A percentile compares a stretch with the other conserved stretches of the same genome.
Conservation (phyloP, 371 early-diverging fungal species). For the Sanchytrium tribonematis region DNA sequence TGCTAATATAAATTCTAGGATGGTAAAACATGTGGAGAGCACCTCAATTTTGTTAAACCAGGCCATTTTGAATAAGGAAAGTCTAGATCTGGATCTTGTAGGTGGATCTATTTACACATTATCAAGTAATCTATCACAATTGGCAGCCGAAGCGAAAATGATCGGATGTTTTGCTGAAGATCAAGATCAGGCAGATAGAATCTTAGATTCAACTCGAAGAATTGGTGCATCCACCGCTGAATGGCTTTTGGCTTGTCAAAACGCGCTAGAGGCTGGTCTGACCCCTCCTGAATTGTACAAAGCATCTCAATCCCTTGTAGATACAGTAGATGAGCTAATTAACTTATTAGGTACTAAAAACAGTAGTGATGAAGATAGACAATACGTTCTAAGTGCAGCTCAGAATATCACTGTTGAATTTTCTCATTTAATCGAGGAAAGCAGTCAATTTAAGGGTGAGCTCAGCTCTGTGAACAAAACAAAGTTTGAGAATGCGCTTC, state of each 20-base stretch:
- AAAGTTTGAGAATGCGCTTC: neutral
- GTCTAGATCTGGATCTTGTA: constrained; percentile 17
- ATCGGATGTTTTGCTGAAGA: constrained; percentile 9
- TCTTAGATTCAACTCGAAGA: constrained; percentile 11
- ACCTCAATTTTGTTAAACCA: constrained; percentile 14
- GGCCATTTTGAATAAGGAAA: constrained; percentile 11
- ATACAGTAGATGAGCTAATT: neutral
- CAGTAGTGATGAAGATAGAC: neutral
- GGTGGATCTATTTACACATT: constrained; percentile 13
- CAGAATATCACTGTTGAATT: neutral
- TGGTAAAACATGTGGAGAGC: constrained; percentile 16
- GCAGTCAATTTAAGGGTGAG: neutral
- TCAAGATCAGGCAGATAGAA: constrained; percentile 7
- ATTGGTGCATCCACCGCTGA: constrained; percentile 10
- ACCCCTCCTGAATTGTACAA: neutral
- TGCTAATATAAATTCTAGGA: constrained; percentile 13
- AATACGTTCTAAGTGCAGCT: neutral
- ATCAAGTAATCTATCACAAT: constrained; percentile 12
- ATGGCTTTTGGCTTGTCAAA: constrained; percentile 11
- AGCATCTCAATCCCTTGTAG: neutral
- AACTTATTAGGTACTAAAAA: neutral
- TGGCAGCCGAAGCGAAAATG: constrained; percentile 16
- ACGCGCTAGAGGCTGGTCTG: neutral
- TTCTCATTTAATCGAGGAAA: neutral
- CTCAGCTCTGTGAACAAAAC: no score